These are phyloP conservation scores for Penicillium malachiteum DNA, from an alignment of 495 filamentous ascomycete species.

Conservation along the genomic window DNA sequence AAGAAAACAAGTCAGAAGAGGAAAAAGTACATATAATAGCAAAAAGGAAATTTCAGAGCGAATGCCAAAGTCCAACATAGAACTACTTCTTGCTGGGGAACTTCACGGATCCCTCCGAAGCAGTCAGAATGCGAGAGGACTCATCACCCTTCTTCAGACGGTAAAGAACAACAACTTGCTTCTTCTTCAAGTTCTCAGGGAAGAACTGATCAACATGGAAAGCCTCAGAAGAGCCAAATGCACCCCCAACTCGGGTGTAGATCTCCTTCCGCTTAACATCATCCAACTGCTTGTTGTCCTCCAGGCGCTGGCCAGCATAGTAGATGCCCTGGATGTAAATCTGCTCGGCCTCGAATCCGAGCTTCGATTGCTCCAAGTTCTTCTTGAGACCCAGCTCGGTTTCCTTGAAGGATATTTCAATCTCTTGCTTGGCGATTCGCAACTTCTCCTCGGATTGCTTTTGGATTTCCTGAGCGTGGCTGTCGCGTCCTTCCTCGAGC, in stretches of 20 bases:
- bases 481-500: background rate
- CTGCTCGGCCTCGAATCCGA: background rate
- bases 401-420: background rate
- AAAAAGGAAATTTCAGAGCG: too few species aligned
- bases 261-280: background rate
- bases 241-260: background rate
- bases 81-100: background rate
- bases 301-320: background rate
- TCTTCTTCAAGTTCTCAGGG: background rate
- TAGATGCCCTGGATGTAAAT: background rate
- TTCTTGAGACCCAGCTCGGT: background rate
- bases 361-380: background rate
- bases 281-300: background rate
- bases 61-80: background rate
- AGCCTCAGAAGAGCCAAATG: background rate
- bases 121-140: background rate
- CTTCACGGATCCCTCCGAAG: background rate
- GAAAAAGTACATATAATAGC: too few species aligned
- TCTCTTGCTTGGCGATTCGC: background rate
- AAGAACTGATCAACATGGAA: background rate
- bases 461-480: background rate
- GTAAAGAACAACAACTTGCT: background rate
- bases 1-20: too few species aligned
- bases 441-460: background rate
- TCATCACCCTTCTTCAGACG: background rate